These are phyloP conservation scores for Oryza longistaminata DNA, from an alignment of 176 grass and related monocot genomes.

Conservation along the genomic window DNA sequence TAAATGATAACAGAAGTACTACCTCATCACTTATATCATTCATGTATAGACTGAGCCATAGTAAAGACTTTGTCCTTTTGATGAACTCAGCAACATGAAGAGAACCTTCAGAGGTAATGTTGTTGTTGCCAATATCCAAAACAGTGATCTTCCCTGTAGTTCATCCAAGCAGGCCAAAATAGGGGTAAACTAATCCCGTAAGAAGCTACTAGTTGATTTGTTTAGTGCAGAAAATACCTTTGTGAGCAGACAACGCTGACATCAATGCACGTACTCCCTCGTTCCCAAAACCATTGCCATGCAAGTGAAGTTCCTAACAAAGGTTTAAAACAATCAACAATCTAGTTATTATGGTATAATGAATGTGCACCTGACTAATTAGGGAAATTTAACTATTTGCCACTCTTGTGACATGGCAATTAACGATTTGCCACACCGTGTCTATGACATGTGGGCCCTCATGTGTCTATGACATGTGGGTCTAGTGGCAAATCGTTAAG, in stretches of 20 bases:
- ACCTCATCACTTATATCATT: constrained; percentile 92
- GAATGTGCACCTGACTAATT: constrained; percentile 6
- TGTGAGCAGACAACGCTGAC: constrained; percentile 69
- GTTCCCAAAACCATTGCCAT: constrained; percentile 93
- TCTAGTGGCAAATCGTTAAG: too few species aligned
- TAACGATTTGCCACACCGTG: too few species aligned
- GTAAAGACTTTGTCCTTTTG: constrained; percentile 72
- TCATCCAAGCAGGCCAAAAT: constrained; percentile 33
- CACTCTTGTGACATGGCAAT: too few species aligned
- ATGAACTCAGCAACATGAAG: constrained; percentile 74
- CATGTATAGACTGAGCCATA: constrained; percentile 98
- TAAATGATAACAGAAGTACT: constrained; percentile 24
- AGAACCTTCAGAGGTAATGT: constrained; percentile 78
- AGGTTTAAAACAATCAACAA: constrained; percentile 30
- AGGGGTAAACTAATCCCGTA: constrained; percentile 14
- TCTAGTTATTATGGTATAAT: neutral
- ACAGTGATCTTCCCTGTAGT: constrained; percentile 72
- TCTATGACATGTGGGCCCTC: too few species aligned
- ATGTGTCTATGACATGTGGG: too few species aligned
- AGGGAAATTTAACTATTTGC: too few species aligned
- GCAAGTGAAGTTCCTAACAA: constrained; percentile 88
- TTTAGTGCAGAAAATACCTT: constrained; percentile 61
- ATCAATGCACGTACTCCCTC: constrained; percentile 67
- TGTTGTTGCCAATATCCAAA: constrained; percentile 96
- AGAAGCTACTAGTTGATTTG: constrained; percentile 39